Conservation (phyloP, 148 eudicot species). For the Chenopodium quinoa region DNA sequence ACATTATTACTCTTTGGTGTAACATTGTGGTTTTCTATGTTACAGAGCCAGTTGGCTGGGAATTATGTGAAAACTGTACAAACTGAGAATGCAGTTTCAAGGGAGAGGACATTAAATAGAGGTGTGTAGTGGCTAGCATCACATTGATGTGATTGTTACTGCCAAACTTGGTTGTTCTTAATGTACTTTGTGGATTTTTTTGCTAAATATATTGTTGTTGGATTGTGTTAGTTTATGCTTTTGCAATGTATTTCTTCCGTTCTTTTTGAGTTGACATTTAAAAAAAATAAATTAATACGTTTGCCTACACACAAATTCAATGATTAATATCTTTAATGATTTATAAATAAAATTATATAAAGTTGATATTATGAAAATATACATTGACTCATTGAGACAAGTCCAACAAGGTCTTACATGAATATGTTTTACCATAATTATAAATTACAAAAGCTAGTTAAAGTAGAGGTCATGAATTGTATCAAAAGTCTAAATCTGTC, state of each 20-base stretch:
- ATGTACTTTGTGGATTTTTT: background rate
- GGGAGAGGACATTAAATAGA: conserved; percentile 51
- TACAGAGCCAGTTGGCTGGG: conserved; percentile 52
- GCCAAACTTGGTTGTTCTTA: background rate
- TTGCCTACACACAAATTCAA: no score
- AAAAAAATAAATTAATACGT: no score
- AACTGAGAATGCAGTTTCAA: conserved; percentile 49
- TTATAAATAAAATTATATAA: no score
- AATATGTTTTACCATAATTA: no score
- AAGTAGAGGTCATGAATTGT: no score
- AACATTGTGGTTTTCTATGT: conserved; percentile 7
- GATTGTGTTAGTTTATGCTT: background rate
- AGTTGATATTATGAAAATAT: no score
- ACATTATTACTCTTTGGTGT: background rate
- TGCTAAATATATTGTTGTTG: background rate
- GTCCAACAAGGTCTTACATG: no score
- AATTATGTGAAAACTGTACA: conserved; percentile 45
- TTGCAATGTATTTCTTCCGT: background rate
- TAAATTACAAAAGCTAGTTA: no score
- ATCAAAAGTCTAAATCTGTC: no score
- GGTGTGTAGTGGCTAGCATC: conserved; percentile 40
- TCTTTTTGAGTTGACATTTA: no score
- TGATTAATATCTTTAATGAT: no score
- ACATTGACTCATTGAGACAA: no score
- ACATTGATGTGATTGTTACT: background rate